Evolutionary conservation across 2,329 filamentous ascomycete species (phyloP), one percentile per base, ranked within the genome.

Genomic region (Trichoderma citrinoviride): DNA sequence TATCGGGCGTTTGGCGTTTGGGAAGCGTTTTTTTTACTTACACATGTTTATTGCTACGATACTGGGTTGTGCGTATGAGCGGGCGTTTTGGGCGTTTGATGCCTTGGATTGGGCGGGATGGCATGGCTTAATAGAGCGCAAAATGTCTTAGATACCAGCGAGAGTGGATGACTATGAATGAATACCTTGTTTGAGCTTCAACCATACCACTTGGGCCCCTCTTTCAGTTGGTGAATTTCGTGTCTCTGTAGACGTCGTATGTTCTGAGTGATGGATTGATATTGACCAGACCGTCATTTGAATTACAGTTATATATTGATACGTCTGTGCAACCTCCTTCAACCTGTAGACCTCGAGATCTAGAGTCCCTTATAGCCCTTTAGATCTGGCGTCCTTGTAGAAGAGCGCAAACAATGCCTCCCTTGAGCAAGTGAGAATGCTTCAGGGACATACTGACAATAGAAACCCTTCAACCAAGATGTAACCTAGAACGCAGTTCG

Each of bases 31-130:
- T 58, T 44, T 10, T n/a, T 8, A 19, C 10, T 7, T 21, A 60
- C 19, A 60, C 8, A 40, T 29, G 47, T 58, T 29, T 54, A 46
- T 60, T 37, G 33, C 14, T 37, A 37, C 33, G 33, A 37, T 37
- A 37, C 29, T 29, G 37, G 47, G 54, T n/a, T 29, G 40, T 7
- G 60, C 23, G 25, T 56, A 37, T 49, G 64, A 70, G 66, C 66
- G 64, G 66, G 67, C 66, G 65, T 67, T 61, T 53, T 61, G 55
- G 66, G 61, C 67, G 47, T 52, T 57, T 56, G 25, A 50, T 33
- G 37, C 53, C 54, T 19, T 21, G 12, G 37, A 37, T 52, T 44
- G 37, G 27, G 52, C 25, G 37, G 37, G 61, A 44, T 17, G 61
- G 46, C 17, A 37, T 58, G 17, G 44, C 14, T 64, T 57, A 21